Conservation (phyloP, 164 flowering plant genomes). For the Vitis cinerea region DNA sequence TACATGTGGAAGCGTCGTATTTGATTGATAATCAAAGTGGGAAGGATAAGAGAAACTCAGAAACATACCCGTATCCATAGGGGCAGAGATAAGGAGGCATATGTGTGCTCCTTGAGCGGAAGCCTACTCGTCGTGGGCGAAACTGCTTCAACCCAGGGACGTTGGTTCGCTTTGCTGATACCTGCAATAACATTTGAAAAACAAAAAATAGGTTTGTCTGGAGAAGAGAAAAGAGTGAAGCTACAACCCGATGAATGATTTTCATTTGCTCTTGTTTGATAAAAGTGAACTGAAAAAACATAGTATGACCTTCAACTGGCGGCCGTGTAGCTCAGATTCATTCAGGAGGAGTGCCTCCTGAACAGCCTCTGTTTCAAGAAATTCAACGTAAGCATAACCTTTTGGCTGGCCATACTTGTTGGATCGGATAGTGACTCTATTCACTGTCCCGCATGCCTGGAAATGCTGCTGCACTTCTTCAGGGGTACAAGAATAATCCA, state of each 20-base stretch:
- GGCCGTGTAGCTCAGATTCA: constrained; percentile 72
- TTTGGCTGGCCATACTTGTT: constrained; percentile 70
- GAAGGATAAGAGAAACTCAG: background rate
- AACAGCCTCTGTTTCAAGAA: constrained; percentile 64
- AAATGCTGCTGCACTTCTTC: constrained; percentile 82
- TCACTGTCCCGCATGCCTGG: constrained; percentile 73
- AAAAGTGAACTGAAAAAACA: background rate
- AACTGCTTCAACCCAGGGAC: constrained; percentile 71
- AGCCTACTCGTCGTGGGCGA: constrained; percentile 46
- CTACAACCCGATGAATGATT: no score
- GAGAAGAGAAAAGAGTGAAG: no score
- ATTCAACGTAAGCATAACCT: constrained; percentile 77
- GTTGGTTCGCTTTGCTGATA: constrained; percentile 59
- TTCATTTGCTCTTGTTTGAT: no score
- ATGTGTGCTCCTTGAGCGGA: constrained; percentile 37
- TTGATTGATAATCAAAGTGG: background rate
- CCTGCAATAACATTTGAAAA: constrained; percentile 26
- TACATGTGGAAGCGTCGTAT: background rate
- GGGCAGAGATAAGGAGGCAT: constrained; percentile 41
- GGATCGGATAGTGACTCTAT: constrained; percentile 60
- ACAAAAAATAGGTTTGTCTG: no score
- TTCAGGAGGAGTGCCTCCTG: constrained; percentile 62
- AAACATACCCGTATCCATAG: constrained; percentile 65
- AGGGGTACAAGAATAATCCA: constrained; percentile 71
- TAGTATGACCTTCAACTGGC: constrained; percentile 51